phyloP scores from a whole-genome alignment of 306 rosid genomes.

The Luffa aegyptiaca region DNA sequence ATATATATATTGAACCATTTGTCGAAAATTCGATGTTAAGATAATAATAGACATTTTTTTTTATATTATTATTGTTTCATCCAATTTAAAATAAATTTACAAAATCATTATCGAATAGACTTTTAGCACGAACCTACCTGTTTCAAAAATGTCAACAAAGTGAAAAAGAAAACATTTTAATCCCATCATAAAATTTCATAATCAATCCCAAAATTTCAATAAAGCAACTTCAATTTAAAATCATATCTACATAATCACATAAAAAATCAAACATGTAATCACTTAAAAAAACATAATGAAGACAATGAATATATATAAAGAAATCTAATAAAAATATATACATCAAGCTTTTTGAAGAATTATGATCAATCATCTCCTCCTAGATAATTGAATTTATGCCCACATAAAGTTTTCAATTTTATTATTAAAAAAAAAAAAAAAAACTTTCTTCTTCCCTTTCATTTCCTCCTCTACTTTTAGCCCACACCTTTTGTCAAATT shows the following conservation, averaged over 20 bases:
- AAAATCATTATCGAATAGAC: not conserved
- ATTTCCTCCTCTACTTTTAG: not conserved
- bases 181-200: not conserved
- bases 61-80: not conserved
- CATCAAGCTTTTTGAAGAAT: not conserved
- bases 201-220: not conserved
- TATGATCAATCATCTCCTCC: not conserved
- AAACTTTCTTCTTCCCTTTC: not conserved
- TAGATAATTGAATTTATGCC: not conserved
- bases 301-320: not conserved
- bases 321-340: not conserved
- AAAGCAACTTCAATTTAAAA: not conserved
- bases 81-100: not conserved
- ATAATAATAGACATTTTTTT: no score
- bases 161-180: not conserved
- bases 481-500: not conserved
- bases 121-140: not conserved
- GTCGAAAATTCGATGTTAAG: no score
- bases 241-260: not conserved
- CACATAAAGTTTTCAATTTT: conserved; percentile 2
- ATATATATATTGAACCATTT: no score
- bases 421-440: not conserved
- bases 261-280: not conserved
- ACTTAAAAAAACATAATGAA: not conserved
- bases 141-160: not conserved